phyloP scores from a whole-genome alignment of 2,329 filamentous ascomycete genomes.

The Epichloe sibirici region DNA sequence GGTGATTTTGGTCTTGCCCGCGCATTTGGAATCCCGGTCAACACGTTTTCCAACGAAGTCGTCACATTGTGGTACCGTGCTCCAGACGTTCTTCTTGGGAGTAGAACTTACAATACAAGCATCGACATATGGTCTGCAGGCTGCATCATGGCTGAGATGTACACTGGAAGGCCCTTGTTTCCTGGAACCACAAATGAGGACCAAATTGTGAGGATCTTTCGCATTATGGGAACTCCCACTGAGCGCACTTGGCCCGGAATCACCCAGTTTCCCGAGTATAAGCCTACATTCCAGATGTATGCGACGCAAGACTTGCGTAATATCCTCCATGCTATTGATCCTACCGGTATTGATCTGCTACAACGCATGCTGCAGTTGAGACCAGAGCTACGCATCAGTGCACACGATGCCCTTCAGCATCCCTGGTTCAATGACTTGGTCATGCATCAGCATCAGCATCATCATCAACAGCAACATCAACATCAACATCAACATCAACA shows the following conservation, averaged over 20 bases:
- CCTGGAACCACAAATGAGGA: constrained; percentile 98
- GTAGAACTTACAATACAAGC: constrained; percentile 96
- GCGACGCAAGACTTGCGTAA: constrained; percentile 79
- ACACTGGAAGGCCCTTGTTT: constrained; percentile 88
- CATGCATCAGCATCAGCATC: constrained; percentile 39
- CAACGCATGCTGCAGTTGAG: constrained; percentile 85
- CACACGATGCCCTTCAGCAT: constrained; percentile 74
- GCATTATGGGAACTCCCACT: constrained; percentile 94
- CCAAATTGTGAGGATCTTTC: constrained; percentile 92
- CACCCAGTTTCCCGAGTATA: constrained; percentile 93
- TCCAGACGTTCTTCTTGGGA: constrained; percentile 87
- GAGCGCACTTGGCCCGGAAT: constrained; percentile 95
- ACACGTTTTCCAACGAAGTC: constrained; percentile 96
- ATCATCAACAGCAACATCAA: constrained; percentile 26
- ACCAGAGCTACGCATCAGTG: constrained; percentile 83
- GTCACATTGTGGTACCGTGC: constrained; percentile 97
- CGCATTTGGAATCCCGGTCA: constrained; percentile 93
- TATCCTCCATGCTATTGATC: constrained; percentile 84
- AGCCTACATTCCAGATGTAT: constrained; percentile 87
- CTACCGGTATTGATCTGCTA: constrained; percentile 73
- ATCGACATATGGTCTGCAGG: constrained; percentile 99
- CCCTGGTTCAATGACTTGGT: constrained; percentile 80
- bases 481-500: constrained; percentile 25
- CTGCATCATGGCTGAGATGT: constrained; percentile 99
- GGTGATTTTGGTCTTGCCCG: constrained; percentile 90